phyloP scores from a whole-genome alignment of 1,284 basidiomycete species.

The Melanopsichium pennsylvanicum region DNA sequence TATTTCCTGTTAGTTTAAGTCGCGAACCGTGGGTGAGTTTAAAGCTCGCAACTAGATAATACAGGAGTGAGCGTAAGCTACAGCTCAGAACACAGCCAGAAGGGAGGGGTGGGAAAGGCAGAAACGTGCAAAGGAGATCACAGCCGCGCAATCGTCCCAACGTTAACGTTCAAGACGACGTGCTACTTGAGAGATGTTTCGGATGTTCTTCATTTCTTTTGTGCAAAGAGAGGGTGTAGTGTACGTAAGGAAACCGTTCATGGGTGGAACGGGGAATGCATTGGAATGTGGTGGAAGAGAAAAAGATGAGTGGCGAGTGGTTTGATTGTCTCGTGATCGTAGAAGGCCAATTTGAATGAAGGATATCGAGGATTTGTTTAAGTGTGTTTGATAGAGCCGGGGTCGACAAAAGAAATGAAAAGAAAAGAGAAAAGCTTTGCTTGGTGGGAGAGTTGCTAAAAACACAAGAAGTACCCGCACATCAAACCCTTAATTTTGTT shows the following conservation, averaged over 20 bases:
- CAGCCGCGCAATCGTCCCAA: too few species aligned
- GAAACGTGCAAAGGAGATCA: neutral
- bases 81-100: neutral
- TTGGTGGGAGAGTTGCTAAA: constrained; percentile 38
- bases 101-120: neutral
- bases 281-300: constrained; percentile 29
- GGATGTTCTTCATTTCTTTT: constrained; percentile 48
- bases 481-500: too few species aligned
- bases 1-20: constrained; percentile 60
- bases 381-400: neutral
- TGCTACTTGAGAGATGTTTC: too few species aligned
- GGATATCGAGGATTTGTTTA: constrained; percentile 2
- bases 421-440: constrained; percentile 6
- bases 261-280: constrained; percentile 16
- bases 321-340: neutral
- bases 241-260: constrained; percentile 8
- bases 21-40: constrained; percentile 26
- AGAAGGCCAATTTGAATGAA: too few species aligned
- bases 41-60: constrained; percentile 43
- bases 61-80: constrained; percentile 22
- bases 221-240: constrained; percentile 19
- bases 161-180: too few species aligned
- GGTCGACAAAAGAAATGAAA: constrained; percentile 43
- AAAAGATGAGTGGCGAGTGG: neutral
- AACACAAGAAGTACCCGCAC: constrained; percentile 29